Evolutionary conservation across 768 basidiomycete genomes (phyloP).

Genomic region (Hypsizygus marmoreus): DNA sequence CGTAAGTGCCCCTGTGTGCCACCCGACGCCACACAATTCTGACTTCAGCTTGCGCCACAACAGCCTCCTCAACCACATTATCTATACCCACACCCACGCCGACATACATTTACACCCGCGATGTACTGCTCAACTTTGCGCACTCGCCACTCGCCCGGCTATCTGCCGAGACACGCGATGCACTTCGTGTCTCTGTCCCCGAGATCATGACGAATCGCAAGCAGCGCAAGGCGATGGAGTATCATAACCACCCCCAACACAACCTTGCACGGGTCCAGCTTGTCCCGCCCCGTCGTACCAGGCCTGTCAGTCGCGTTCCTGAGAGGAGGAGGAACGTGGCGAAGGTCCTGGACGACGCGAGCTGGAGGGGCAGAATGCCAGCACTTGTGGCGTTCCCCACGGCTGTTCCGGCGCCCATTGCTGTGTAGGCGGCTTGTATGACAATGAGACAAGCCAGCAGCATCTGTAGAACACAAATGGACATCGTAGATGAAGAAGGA

Average conservation of each 20-base stretch:
- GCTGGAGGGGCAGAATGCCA: neutral
- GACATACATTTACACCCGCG: slow-evolving; percentile 25
- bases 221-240: slow-evolving; percentile 30
- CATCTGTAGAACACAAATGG: too few relatives aligned
- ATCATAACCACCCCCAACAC: slow-evolving; percentile 17
- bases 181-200: slow-evolving; percentile 24
- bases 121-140: slow-evolving; percentile 26
- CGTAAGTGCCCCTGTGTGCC: slow-evolving; percentile 14
- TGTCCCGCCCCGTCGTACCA: neutral
- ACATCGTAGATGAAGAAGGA: too few relatives aligned
- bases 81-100: slow-evolving; percentile 8
- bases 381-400: too few relatives aligned
- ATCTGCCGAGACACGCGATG: slow-evolving; percentile 22
- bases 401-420: neutral
- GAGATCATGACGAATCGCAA: slow-evolving; percentile 29
- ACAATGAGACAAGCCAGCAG: too few relatives aligned
- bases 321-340: neutral
- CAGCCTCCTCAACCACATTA: neutral
- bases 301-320: neutral
- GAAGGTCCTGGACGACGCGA: neutral
- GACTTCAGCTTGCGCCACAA: neutral
- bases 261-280: neutral
- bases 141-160: slow-evolving; percentile 28
- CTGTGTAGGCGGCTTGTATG: too few relatives aligned
- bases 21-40: neutral